Percentiles rank a stretch among this genome's conserved stretches.
Conservation (phyloP, 768 basidiomycete genomes). For the Boletus rubescentipes region DNA sequence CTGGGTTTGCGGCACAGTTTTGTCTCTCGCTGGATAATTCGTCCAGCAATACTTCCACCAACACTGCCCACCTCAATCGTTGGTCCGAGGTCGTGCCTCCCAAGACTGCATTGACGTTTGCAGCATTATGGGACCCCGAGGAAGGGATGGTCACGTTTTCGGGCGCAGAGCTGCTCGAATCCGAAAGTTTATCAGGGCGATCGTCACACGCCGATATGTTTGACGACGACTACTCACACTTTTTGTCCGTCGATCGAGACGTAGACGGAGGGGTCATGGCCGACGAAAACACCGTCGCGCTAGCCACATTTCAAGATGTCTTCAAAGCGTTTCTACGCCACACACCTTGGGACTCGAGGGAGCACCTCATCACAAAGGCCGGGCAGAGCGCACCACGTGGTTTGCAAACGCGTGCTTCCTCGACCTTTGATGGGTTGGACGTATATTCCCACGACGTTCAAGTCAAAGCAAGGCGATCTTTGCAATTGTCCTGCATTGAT, state of each 20-base stretch:
- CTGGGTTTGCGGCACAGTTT: slow-evolving; percentile 9
- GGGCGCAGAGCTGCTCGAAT: slow-evolving; percentile 44
- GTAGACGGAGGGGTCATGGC: neutral
- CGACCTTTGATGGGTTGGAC: slow-evolving; percentile 32
- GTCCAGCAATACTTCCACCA: slow-evolving; percentile 7
- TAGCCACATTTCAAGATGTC: slow-evolving; percentile 29
- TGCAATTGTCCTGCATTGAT: slow-evolving; percentile 22
- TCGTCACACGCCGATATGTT: slow-evolving; percentile 8
- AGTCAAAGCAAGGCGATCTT: slow-evolving; percentile 13
- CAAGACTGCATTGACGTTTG: slow-evolving; percentile 55
- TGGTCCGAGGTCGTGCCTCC: slow-evolving; percentile 62
- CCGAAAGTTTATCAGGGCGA: slow-evolving; percentile 17
- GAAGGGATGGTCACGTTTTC: slow-evolving; percentile 60
- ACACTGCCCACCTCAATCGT: slow-evolving; percentile 28
- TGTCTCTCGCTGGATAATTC: slow-evolving; percentile 26
- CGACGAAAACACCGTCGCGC: slow-evolving; percentile 24
- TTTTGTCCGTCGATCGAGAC: slow-evolving; percentile 14
- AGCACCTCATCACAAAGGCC: slow-evolving; percentile 16
- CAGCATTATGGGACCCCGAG: slow-evolving; percentile 57
- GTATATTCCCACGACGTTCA: slow-evolving; percentile 29
- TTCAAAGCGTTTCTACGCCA: slow-evolving; percentile 29
- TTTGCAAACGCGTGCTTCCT: slow-evolving; percentile 28
- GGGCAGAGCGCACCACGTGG: slow-evolving; percentile 3
- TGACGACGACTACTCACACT: slow-evolving; percentile 18
- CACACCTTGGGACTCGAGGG: slow-evolving; percentile 21